Percentiles rank a stretch among this genome's conserved stretches.
These are phyloP conservation scores for Rhodotorula sp. DNA, from an alignment of 1,284 basidiomycete genomes.

Conservation along the genomic window DNA sequence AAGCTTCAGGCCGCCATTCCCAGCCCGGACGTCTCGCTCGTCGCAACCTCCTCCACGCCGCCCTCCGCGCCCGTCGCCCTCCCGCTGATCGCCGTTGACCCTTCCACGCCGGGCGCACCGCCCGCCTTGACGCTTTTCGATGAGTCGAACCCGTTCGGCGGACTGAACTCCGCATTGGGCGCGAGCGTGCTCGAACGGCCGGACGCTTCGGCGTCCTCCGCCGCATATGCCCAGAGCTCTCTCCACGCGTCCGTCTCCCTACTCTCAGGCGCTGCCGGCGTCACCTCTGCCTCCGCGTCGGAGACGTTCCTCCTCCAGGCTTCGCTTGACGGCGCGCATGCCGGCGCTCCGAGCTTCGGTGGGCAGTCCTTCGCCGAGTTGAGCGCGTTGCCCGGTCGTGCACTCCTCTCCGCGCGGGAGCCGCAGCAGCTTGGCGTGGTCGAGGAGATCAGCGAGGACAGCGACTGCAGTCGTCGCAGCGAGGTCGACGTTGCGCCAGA, in stretches of 20 bases:
- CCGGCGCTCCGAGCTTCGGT: slow-evolving; percentile 2
- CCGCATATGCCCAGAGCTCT: not conserved
- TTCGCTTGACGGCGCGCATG: slow-evolving; percentile 1
- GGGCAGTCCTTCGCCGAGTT: slow-evolving; percentile 4
- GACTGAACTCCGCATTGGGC: not conserved
- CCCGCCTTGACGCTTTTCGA: slow-evolving; percentile 23
- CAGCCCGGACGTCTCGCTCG: slow-evolving; percentile 29
- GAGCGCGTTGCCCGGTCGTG: not conserved
- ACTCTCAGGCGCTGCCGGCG: too few species aligned
- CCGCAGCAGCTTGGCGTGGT: not conserved
- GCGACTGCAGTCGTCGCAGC: not conserved
- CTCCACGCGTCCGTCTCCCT: not conserved
- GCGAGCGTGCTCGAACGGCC: not conserved
- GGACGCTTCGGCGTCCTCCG: not conserved
- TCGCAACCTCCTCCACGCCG: not conserved
- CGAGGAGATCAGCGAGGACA: not conserved
- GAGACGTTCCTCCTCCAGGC: slow-evolving; percentile 3
- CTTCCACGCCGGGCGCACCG: not conserved
- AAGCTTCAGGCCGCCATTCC: slow-evolving; percentile 31
- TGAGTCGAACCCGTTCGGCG: slow-evolving; percentile 35
- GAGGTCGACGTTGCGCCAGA: not conserved
- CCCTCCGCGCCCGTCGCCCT: not conserved
- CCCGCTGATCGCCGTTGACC: not conserved
- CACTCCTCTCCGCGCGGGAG: too few species aligned
- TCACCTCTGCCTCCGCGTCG: not conserved